Base-by-base conservation (phyloP, 2,329 filamentous ascomycete species). In the Penicillium freii region DNA sequence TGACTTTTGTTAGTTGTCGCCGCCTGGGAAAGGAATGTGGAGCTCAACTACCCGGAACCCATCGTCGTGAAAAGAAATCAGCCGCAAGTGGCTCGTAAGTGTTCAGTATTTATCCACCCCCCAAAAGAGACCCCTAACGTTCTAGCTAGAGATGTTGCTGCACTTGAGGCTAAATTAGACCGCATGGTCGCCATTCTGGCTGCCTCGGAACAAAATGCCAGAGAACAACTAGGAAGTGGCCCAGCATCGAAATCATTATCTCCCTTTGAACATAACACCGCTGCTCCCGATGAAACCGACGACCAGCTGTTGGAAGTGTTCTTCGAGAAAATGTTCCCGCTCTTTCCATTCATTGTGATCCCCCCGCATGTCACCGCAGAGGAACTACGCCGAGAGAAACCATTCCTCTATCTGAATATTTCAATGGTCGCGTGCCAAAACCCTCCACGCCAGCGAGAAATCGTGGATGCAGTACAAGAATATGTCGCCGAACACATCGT, bases 401-500 rank as follows among this genome's bases (percentile, higher is more conserved):
- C 68, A 45, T 66, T 70, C 34, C 56, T 70, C 5, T 63, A 60
- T 23, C 39, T 61, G 29, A 62, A 60, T 8, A 62, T 70, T 23
- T 49, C 57, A 3, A 66, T 66, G 59, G 55, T 69, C 25, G 52
- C 61, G 7, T 63, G 59, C 25, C 46, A 60, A 39, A 44, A 65
- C 42, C 23, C 59, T 7, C 3, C 31, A 10, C 59, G 58, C 5
- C 62, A 66, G 45, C 34, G 55, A 36, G 54, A 59, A 23, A 56
- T 70, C 5, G 53, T 51, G 1, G 47, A 60, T 0, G 39, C 23
- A 3, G 33, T 65, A 4, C 58, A 54, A 25, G 42, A 60, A 13
- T 77, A 80, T 63, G 62, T 81, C 31, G 73, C 77, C 6, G 71
- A 78, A 21, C 74, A 75, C 34, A 66, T 80, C 48, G 49, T 82